Evolutionary conservation across 495 filamentous ascomycete genomes (phyloP).

Genomic region (Talaromyces liani): DNA sequence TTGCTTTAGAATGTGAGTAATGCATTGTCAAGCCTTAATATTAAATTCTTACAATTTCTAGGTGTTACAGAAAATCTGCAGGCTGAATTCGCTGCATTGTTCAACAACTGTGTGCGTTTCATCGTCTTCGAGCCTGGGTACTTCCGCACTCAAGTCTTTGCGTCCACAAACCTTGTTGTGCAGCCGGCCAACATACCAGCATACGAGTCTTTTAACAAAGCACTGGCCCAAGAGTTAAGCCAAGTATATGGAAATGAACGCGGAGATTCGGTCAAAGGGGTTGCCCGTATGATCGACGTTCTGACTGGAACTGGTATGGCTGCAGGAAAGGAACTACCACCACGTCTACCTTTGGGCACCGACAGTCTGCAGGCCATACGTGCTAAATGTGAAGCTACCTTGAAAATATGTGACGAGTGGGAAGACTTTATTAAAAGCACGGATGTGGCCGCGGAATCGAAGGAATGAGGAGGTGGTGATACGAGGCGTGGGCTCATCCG

Average conservation of each 20-base stretch:
- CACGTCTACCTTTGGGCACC: constrained; percentile 24
- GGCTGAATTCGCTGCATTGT: constrained; percentile 28
- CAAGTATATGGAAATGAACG: constrained; percentile 18
- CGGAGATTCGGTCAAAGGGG: constrained; percentile 38
- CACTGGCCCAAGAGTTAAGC: neutral
- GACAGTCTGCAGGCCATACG: constrained; percentile 26
- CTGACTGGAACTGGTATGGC: constrained; percentile 25
- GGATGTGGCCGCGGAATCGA: constrained; percentile 9
- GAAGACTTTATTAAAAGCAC: constrained; percentile 18
- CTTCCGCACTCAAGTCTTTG: constrained; percentile 5
- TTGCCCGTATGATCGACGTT: constrained; percentile 36
- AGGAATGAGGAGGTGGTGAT: neutral
- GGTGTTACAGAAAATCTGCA: constrained; percentile 24
- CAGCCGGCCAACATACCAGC: neutral
- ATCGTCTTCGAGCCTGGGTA: constrained; percentile 3
- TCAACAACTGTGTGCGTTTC: constrained; percentile 24
- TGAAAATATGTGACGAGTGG: constrained; percentile 26
- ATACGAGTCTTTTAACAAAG: neutral
- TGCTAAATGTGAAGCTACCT: constrained; percentile 22
- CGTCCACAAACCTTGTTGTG: neutral
- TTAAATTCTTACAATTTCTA: neutral
- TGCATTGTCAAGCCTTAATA: neutral
- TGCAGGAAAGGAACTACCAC: constrained; percentile 19
- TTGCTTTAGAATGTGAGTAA: constrained; percentile 24
- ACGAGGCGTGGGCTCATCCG: neutral